A percentile compares a stretch with the other conserved stretches of the same genome.
These are phyloP conservation scores for Pelargonium hybrid DNA, from an alignment of 441 rosid species.

Conservation along the genomic window DNA sequence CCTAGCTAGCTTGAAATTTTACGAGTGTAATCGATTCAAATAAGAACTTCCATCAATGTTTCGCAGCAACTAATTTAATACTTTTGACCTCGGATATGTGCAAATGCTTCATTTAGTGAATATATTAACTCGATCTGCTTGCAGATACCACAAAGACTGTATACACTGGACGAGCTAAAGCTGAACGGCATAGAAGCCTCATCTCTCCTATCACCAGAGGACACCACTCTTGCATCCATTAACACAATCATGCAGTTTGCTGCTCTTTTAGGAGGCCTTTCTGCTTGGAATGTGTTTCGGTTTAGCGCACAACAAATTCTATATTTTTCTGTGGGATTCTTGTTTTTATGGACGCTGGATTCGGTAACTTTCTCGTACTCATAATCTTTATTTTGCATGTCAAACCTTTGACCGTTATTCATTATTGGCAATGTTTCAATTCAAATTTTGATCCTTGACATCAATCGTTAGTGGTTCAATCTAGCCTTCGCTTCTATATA, in stretches of 20 bases:
- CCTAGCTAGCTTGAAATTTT: no score
- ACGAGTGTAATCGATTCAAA: not conserved
- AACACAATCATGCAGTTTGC: conserved; percentile 64
- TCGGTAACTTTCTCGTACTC: conserved; percentile 31
- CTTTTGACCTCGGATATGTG: not conserved
- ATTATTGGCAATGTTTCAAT: not conserved
- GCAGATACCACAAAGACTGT: conserved; percentile 76
- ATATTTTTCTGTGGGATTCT: conserved; percentile 46
- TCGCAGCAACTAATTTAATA: not conserved
- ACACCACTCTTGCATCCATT: conserved; percentile 63
- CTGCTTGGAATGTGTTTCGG: conserved; percentile 47
- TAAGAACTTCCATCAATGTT: not conserved
- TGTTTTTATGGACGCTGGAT: conserved; percentile 74
- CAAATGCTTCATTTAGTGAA: not conserved
- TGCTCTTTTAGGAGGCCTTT: conserved; percentile 47
- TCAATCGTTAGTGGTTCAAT: no score
- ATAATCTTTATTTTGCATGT: not conserved
- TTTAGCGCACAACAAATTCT: conserved; percentile 50
- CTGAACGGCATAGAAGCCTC: conserved; percentile 63
- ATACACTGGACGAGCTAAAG: conserved; percentile 70
- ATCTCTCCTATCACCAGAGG: conserved; percentile 69
- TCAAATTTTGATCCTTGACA: not conserved
- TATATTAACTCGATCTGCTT: not conserved
- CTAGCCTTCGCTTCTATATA: no score
- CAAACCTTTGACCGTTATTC: no score